Base-by-base conservation (phyloP, 2,329 filamentous ascomycete species). In the Raffaelea ambrosiae region DNA sequence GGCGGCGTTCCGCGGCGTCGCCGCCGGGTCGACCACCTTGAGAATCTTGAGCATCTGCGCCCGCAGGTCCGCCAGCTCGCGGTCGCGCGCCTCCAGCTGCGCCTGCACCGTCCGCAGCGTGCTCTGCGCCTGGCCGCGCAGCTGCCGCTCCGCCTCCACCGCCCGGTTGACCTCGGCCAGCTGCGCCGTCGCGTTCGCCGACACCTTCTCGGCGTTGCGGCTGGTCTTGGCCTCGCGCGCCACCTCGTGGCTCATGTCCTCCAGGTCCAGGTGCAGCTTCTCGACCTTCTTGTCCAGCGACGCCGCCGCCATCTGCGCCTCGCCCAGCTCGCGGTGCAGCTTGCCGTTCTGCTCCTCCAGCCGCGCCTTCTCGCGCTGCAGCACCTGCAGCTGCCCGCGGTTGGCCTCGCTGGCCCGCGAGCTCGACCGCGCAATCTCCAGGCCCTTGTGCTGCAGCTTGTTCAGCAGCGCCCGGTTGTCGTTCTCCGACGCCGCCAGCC, bases 401-500 rank as follows among this genome's bases (percentile, higher is more conserved):
- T 89, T 87, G 29, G 82, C 86, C 57, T 97, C 91, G 52, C 79
- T 89, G 26, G 86, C 91, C 50, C 84, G 84, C 5, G 90, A 95
- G 51, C 81, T 88, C 1, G 91, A 93, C 41, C 93, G 81, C 38
- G 91, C 91, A 63, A 98, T 94, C 61, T 98, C 91, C 7, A 98
- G 76, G 26, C 94, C 93, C 71, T 97, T 97, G 60, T 97, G 91
- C 59, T 97, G 91, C 18, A 98, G 76, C 66, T 97, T 97, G 69
- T 96, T 97, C 55, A 97, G 76, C n/a, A 98, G 72, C 5, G 89
- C 84, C 45, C 88, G 84, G 59, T 97, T 97, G 66, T 97, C 91
- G 58, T 97, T 96, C 63, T 98, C 91, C 0, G 91, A 97, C 21
- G 91, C 93, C 8, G 84, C 77, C 38, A 98, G 72, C 20, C 91